A percentile compares a stretch with the other conserved stretches of the same genome.
phyloP scores from a whole-genome alignment of 1,284 basidiomycete genomes.

The Ustilago nuda region DNA sequence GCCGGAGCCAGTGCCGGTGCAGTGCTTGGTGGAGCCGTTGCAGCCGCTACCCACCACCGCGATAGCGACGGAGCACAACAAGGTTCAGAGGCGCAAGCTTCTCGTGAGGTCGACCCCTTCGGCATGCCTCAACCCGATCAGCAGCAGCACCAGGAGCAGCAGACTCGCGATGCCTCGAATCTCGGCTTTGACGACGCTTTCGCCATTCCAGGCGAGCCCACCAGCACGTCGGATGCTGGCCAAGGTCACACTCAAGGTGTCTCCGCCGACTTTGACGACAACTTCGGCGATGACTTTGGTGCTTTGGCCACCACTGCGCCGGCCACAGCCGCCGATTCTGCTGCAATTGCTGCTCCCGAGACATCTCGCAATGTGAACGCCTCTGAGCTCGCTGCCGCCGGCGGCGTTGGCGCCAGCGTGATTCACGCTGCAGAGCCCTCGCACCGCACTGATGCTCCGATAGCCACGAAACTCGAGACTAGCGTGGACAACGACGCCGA shows the following conservation, averaged over 20 bases:
- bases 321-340: background rate
- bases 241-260: constrained; percentile 11
- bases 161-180: constrained; percentile 13
- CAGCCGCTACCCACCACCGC: constrained; percentile 54
- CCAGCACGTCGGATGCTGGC: constrained; percentile 59
- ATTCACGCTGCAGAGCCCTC: constrained; percentile 19
- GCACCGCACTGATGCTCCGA: constrained; percentile 9
- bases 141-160: constrained; percentile 8
- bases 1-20: constrained; percentile 63
- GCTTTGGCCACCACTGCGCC: constrained; percentile 26
- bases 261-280: constrained; percentile 54
- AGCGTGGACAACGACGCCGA: constrained; percentile 10
- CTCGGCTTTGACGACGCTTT: constrained; percentile 75
- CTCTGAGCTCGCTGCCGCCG: constrained; percentile 21
- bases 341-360: constrained; percentile 57
- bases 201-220: constrained; percentile 70
- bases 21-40: constrained; percentile 61
- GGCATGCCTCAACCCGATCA: constrained; percentile 35
- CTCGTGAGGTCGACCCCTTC: constrained; percentile 51
- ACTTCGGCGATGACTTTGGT: constrained; percentile 67
- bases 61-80: constrained; percentile 13
- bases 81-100: background rate
- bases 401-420: constrained; percentile 14
- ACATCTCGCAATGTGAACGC: constrained; percentile 55
- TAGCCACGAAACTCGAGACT: constrained; percentile 5